Base-by-base conservation (phyloP, 2,329 filamentous ascomycete genomes). In the Graphilbum ipis-grandicollis region DNA sequence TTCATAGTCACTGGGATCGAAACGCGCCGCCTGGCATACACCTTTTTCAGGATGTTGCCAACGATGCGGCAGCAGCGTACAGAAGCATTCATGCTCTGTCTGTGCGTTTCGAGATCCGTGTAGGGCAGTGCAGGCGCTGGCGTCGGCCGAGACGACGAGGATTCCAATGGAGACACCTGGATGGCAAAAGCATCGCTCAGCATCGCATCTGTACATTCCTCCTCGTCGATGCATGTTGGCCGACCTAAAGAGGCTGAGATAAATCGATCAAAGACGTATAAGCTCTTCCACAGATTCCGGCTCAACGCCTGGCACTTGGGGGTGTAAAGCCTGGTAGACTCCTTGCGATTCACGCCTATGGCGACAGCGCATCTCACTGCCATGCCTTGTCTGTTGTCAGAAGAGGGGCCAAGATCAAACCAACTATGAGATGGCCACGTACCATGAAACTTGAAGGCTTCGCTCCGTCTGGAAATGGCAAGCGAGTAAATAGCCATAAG, bases 401-500 rank as follows among this genome's bases (percentile, higher is more conserved):
- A 29, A n/a, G 12, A 25, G 23, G 23, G 23, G 23, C 7, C 12
- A 8, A 25, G 23, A 25, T 7, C 12, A 7, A 8, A 25, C 12
- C 8, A 7, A 25, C 8, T 25, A 25, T 7, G 9, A 22, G n/a
- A 3, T 15, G 31, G 28, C 19, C 17, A 43, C 57, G 52, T 54
- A 65, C 75, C 73, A 34, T 70, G 61, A 40, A 76, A 71, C 14
- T 64, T 62, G 52, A 74, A 76, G 0, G 75, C 70, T 5, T 69
- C 66, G 44, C 78, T 78, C 14, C 71, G 59, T 50, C 68, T 74
- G 1, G 71, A 72, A 13, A 71, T 62, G 3, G 65, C 60, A 14
- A 79, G 53, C 64, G 68, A 71, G 46, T 77, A 80, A 2, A 77
- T 52, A 0, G 73, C 63, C 66, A 79, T 77, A 26, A 80, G 53